phyloP scores from a whole-genome alignment of 2,329 filamentous ascomycete genomes.

The Verticillium dahliae region DNA sequence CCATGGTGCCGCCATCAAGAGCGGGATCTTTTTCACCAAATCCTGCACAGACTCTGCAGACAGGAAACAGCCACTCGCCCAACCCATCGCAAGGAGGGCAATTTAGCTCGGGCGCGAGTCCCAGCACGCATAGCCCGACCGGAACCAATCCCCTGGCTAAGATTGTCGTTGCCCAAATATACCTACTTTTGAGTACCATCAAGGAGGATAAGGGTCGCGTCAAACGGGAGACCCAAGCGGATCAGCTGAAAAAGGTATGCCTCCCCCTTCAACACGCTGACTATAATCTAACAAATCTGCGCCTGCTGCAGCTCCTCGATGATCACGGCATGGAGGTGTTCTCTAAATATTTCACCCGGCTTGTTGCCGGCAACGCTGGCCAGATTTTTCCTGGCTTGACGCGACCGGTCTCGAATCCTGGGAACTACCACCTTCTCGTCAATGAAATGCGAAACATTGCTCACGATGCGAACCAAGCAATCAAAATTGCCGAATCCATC shows the following conservation, averaged over 20 bases:
- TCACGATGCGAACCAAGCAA: slow-evolving; percentile 72
- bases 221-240: slow-evolving; percentile 89
- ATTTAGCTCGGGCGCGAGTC: slow-evolving; percentile 54
- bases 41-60: slow-evolving; percentile 51
- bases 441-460: slow-evolving; percentile 83
- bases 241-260: slow-evolving; percentile 84
- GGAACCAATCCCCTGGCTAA: slow-evolving; percentile 69
- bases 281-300: background rate
- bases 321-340: slow-evolving; percentile 99
- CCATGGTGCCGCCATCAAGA: slow-evolving; percentile 55
- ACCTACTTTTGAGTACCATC: slow-evolving; percentile 86
- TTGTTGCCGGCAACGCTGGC: slow-evolving; percentile 83
- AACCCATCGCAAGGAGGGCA: slow-evolving; percentile 50
- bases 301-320: slow-evolving; percentile 69
- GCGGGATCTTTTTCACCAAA: slow-evolving; percentile 59
- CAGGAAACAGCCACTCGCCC: slow-evolving; percentile 48
- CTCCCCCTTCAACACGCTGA: slow-evolving; percentile 3
- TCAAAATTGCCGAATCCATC: slow-evolving; percentile 88
- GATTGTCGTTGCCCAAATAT: slow-evolving; percentile 92
- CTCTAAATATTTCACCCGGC: slow-evolving; percentile 87
- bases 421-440: slow-evolving; percentile 76
- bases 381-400: slow-evolving; percentile 82
- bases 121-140: slow-evolving; percentile 56
- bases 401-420: slow-evolving; percentile 66
- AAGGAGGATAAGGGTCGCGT: slow-evolving; percentile 86